Percentiles rank a stretch among this genome's conserved stretches.
phyloP scores from a whole-genome alignment of 176 grass and related monocot genomes.

The Otatea glauca region DNA sequence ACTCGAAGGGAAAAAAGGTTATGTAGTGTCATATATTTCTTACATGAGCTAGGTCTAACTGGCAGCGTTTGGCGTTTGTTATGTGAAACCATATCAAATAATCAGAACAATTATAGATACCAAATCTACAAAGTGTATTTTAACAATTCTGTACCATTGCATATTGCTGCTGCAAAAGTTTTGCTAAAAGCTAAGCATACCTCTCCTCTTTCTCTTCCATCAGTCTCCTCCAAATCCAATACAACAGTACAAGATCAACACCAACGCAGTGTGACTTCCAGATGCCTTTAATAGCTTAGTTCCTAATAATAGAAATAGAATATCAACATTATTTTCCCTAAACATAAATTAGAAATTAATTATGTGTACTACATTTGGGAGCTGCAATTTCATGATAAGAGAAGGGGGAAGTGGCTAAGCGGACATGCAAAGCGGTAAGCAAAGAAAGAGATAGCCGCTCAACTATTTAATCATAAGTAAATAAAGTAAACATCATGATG shows the following conservation, averaged over 20 bases:
- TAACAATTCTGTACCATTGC: background rate
- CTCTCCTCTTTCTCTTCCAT: conserved; percentile 97
- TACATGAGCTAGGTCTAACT: background rate
- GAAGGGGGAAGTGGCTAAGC: background rate
- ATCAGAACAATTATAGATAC: background rate
- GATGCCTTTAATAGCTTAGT: conserved; percentile 93
- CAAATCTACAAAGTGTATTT: background rate
- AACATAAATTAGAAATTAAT: background rate
- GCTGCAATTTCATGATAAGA: conserved; percentile 12
- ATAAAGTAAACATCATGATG: background rate
- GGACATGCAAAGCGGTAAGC: background rate
- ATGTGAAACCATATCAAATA: background rate
- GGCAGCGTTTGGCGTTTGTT: background rate
- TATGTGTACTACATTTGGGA: background rate
- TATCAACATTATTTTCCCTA: background rate
- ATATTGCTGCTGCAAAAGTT: background rate
- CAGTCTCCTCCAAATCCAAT: conserved; percentile 90
- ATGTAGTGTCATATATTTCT: conserved; percentile 9
- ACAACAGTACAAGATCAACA: conserved; percentile 91
- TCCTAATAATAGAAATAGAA: conserved; percentile 61
- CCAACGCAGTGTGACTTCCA: conserved; percentile 79
- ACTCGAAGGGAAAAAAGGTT: background rate
- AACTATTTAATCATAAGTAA: background rate
- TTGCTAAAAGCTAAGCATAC: conserved; percentile 43
- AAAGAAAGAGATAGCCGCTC: conserved; percentile 8